Evolutionary conservation across 2,329 filamentous ascomycete genomes (phyloP).

Genomic region (Aureobasidium subglaciale): DNA sequence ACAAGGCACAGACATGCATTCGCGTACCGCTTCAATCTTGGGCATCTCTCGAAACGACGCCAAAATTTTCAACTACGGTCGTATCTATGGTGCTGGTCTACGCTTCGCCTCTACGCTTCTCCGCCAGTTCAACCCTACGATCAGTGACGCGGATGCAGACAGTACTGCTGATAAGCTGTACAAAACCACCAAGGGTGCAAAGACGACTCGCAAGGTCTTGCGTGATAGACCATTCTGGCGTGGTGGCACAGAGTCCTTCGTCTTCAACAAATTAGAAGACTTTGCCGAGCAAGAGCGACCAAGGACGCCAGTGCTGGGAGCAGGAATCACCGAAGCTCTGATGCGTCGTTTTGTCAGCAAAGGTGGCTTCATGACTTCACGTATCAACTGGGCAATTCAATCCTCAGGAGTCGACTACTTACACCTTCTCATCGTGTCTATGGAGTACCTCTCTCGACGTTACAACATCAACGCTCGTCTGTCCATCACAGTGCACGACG

Average conservation of each 20-base stretch:
- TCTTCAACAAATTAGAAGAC: slow-evolving; percentile 96
- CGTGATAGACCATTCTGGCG: slow-evolving; percentile 81
- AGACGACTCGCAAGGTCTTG: slow-evolving; percentile 67
- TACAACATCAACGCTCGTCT: slow-evolving; percentile 82
- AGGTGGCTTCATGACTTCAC: slow-evolving; percentile 86
- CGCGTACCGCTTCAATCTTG: slow-evolving; percentile 82
- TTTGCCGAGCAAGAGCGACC: slow-evolving; percentile 93
- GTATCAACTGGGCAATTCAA: slow-evolving; percentile 99
- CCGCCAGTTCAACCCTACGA: slow-evolving; percentile 81
- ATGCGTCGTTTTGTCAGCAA: slow-evolving; percentile 83
- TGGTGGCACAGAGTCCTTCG: slow-evolving; percentile 91
- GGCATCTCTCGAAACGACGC: slow-evolving; percentile 93
- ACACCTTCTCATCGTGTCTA: slow-evolving; percentile 82
- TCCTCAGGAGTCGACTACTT: slow-evolving; percentile 96
- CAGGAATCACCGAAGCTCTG: slow-evolving; percentile 91
- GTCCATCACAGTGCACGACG: slow-evolving; percentile 92
- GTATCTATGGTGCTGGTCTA: slow-evolving; percentile 95
- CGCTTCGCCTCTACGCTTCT: slow-evolving; percentile 88
- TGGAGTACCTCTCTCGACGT: slow-evolving; percentile 85
- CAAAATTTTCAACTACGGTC: slow-evolving; percentile 97
- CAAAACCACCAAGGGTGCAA: slow-evolving; percentile 79
- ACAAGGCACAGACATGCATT: slow-evolving; percentile 88
- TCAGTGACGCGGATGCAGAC: slow-evolving; percentile 72
- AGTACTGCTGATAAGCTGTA: slow-evolving; percentile 76
- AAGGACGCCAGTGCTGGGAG: slow-evolving; percentile 83